These are phyloP conservation scores for Colletotrichum salicis DNA, from an alignment of 2,329 filamentous ascomycete genomes.

Conservation along the genomic window DNA sequence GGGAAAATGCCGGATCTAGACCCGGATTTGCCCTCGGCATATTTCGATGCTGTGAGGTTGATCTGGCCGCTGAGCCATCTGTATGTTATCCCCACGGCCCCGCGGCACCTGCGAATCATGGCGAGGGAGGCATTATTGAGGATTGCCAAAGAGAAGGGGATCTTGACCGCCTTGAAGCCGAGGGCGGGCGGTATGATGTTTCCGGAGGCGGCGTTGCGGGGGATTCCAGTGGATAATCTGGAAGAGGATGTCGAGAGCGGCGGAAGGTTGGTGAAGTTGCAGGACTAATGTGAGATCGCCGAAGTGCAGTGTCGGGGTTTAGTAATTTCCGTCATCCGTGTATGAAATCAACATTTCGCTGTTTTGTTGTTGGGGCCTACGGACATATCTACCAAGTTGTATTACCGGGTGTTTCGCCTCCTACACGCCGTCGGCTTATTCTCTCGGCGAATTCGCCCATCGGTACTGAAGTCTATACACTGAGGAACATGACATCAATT, in stretches of 20 bases:
- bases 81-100: slow-evolving; percentile 43
- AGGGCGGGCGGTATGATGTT: not conserved
- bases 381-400: too few species aligned
- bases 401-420: too few species aligned
- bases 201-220: slow-evolving; percentile 8
- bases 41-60: slow-evolving; percentile 51
- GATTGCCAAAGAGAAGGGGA: slow-evolving; percentile 50
- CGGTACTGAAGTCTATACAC: not conserved
- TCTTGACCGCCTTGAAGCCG: slow-evolving; percentile 47
- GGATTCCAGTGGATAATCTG: slow-evolving; percentile 14
- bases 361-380: not conserved
- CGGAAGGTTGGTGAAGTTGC: not conserved
- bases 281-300: not conserved
- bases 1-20: slow-evolving; percentile 40
- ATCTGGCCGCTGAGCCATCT: slow-evolving; percentile 51
- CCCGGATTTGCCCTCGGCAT: slow-evolving; percentile 42
- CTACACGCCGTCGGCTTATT: not conserved
- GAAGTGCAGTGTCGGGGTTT: too few species aligned
- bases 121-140: slow-evolving; percentile 44
- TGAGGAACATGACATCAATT: not conserved
- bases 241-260: not conserved
- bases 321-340: too few species aligned
- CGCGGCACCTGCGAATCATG: slow-evolving; percentile 41
- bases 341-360: too few species aligned
- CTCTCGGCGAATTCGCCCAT: not conserved